phyloP scores from a whole-genome alignment of 208 protist species.

The Acanthamoeba healyi region DNA sequence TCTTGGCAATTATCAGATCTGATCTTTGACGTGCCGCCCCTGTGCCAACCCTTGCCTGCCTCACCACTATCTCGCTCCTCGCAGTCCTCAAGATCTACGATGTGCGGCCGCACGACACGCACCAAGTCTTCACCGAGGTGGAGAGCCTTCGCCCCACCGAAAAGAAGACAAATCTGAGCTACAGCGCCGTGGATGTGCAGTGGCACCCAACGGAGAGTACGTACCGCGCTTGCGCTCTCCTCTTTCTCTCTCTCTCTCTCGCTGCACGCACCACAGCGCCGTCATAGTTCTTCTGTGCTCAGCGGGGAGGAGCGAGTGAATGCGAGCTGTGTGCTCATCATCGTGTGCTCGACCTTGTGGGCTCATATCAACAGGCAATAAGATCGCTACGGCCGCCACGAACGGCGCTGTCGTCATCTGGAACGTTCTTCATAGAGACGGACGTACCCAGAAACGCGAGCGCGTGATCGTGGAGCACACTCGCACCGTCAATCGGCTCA shows the following conservation, averaged over 20 bases:
- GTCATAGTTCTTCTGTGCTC: not conserved
- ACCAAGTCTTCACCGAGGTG: conserved; percentile 66
- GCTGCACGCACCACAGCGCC: not conserved
- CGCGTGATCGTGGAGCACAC: conserved; percentile 85
- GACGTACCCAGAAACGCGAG: conserved; percentile 79
- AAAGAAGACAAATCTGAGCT: conserved; percentile 79
- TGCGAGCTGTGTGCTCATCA: too few species aligned
- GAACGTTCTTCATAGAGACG: conserved; percentile 82
- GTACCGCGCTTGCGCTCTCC: too few species aligned
- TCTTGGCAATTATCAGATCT: not conserved
- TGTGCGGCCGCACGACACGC: conserved; percentile 20
- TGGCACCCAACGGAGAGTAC: conserved; percentile 82
- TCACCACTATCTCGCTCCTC: not conserved
- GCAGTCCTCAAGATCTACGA: conserved; percentile 81
- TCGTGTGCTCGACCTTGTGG: too few species aligned
- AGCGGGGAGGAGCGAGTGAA: too few species aligned
- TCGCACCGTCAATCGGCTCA: conserved; percentile 85
- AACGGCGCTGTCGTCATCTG: conserved; percentile 89
- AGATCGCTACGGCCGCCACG: conserved; percentile 90
- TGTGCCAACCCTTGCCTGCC: not conserved
- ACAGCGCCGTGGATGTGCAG: conserved; percentile 79
- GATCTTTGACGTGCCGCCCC: not conserved
- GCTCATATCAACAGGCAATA: conserved; percentile 85
- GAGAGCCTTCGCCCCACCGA: conserved; percentile 55
- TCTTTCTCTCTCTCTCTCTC: too few species aligned